These are phyloP conservation scores for Colletotrichum acutatum DNA, from an alignment of 2,329 filamentous ascomycete species.

Conservation along the genomic window DNA sequence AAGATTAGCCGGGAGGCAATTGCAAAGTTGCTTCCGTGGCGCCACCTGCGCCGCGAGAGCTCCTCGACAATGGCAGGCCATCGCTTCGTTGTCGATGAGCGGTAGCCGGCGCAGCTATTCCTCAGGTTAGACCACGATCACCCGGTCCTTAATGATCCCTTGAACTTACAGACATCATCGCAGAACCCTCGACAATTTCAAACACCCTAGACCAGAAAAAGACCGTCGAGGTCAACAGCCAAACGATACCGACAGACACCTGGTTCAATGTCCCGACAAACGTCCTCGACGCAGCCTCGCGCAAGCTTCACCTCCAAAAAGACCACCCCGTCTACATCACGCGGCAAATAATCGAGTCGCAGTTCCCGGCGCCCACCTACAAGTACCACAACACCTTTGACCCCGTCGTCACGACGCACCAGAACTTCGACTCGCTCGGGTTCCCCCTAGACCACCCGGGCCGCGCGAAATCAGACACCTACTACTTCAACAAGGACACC, in stretches of 20 bases:
- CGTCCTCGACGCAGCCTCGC: constrained; percentile 79
- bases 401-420: constrained; percentile 83
- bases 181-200: neutral
- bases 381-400: constrained; percentile 81
- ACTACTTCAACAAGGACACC: constrained; percentile 88
- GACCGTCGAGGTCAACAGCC: constrained; percentile 69
- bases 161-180: neutral
- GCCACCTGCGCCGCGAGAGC: neutral
- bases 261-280: constrained; percentile 88
- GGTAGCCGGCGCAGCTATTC: constrained; percentile 36
- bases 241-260: constrained; percentile 73
- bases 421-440: constrained; percentile 98
- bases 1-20: constrained; percentile 30
- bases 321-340: constrained; percentile 94
- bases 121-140: constrained; percentile 36
- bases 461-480: constrained; percentile 88
- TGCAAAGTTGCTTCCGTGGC: constrained; percentile 32
- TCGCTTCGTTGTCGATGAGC: constrained; percentile 10
- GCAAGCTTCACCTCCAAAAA: constrained; percentile 87
- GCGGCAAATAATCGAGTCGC: constrained; percentile 89
- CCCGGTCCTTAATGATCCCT: too few relatives aligned
- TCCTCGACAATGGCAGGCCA: constrained; percentile 4
- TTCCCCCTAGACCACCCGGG: constrained; percentile 91
- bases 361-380: constrained; percentile 80
- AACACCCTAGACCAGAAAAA: constrained; percentile 38